These are phyloP conservation scores for Russula sp. DNA, from an alignment of 768 basidiomycete genomes.

Conservation along the genomic window DNA sequence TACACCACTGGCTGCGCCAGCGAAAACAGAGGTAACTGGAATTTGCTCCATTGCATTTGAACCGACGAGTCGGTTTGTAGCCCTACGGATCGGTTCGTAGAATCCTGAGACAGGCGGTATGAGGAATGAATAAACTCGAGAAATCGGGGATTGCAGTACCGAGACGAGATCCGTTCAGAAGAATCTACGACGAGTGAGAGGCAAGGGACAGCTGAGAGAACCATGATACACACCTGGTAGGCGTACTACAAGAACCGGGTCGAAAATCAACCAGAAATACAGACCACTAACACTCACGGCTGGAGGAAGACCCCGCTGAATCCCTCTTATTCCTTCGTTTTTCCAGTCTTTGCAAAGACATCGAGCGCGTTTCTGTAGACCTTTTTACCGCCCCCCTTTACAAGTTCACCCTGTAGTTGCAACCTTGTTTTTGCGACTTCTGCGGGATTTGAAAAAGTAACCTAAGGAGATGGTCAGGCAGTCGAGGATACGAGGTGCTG, in stretches of 20 bases:
- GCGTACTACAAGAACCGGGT: conserved; percentile 59
- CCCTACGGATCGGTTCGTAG: conserved; percentile 85
- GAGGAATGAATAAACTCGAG: not conserved
- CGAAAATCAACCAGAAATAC: not conserved
- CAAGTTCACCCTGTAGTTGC: conserved; percentile 93
- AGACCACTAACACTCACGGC: conserved; percentile 57
- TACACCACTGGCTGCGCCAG: conserved; percentile 87
- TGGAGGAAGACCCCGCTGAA: conserved; percentile 87
- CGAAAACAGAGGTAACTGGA: conserved; percentile 72
- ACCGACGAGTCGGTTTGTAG: conserved; percentile 68
- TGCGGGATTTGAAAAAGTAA: conserved; percentile 75
- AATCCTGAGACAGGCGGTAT: conserved; percentile 57
- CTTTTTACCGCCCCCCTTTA: conserved; percentile 62
- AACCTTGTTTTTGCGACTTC: conserved; percentile 93
- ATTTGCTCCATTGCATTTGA: conserved; percentile 60
- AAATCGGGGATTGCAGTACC: conserved; percentile 44
- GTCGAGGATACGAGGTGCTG: not conserved
- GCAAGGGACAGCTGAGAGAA: not conserved
- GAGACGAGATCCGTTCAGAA: conserved; percentile 88
- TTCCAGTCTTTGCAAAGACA: conserved; percentile 83
- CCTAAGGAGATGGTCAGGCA: conserved; percentile 44
- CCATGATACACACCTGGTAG: conserved; percentile 71
- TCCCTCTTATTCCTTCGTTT: conserved; percentile 86
- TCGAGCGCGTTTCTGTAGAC: conserved; percentile 92
- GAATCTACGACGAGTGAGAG: conserved; percentile 51